These are phyloP conservation scores for Rachicladosporium sp. DNA, from an alignment of 2,329 filamentous ascomycete genomes.

Conservation along the genomic window DNA sequence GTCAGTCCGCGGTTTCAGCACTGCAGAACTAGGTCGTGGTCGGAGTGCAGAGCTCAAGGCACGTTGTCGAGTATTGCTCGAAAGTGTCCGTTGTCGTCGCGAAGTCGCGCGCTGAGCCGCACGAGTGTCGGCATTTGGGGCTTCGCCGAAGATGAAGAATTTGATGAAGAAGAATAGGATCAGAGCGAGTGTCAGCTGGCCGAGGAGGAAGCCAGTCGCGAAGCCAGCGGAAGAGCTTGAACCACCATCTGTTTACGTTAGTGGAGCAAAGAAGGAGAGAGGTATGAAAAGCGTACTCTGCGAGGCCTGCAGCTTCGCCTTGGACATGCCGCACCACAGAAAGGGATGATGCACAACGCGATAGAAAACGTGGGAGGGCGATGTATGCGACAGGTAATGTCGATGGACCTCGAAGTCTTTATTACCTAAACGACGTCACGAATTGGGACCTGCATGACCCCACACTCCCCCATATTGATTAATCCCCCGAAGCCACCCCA, in stretches of 20 bases:
- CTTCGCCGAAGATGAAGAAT: slow-evolving; percentile 98
- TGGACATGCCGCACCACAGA: slow-evolving; percentile 17
- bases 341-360: too few relatives aligned
- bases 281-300: slow-evolving; percentile 11
- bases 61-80: slow-evolving; percentile 43
- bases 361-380: too few relatives aligned
- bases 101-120: slow-evolving; percentile 64
- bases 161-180: slow-evolving; percentile 93
- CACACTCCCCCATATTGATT: too few relatives aligned
- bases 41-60: slow-evolving; percentile 23
- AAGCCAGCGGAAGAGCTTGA: slow-evolving; percentile 46
- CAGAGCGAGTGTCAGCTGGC: slow-evolving; percentile 83
- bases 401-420: too few relatives aligned
- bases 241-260: slow-evolving; percentile 10
- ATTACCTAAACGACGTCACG: too few relatives aligned
- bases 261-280: background rate
- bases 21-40: slow-evolving; percentile 18
- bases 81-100: slow-evolving; percentile 58
- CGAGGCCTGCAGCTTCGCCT: slow-evolving; percentile 22
- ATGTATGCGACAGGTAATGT: too few relatives aligned
- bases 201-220: slow-evolving; percentile 83
- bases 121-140: slow-evolving; percentile 69
- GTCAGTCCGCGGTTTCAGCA: slow-evolving; percentile 19
- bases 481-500: slow-evolving; percentile 5
- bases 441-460: too few relatives aligned